Conservation (phyloP, 805 yeast genomes). For the Lipomyces yamanashiensis region DNA sequence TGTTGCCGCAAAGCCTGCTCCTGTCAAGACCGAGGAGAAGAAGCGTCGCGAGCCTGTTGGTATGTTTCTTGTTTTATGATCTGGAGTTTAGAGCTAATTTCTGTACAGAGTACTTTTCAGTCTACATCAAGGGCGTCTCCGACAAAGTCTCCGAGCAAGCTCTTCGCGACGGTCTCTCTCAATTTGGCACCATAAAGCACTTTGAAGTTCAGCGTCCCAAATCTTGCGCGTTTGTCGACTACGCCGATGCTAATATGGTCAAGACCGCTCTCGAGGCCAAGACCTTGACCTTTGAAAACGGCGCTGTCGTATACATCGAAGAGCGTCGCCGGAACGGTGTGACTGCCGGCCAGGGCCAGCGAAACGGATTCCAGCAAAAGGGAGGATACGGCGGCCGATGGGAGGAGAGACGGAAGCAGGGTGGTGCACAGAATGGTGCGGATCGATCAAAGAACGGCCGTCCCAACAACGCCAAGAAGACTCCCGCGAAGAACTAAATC, state of each 20-base stretch:
- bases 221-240: slow-evolving; percentile 48
- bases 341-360: slow-evolving; percentile 19
- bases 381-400: slow-evolving; percentile 4
- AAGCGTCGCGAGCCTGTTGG: slow-evolving; percentile 23
- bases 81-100: background rate
- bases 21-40: slow-evolving; percentile 26
- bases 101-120: slow-evolving; percentile 43
- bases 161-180: slow-evolving; percentile 42
- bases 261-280: slow-evolving; percentile 44
- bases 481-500: background rate
- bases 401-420: background rate
- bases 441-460: slow-evolving; percentile 3
- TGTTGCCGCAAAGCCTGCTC: slow-evolving; percentile 17
- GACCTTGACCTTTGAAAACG: slow-evolving; percentile 42
- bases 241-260: slow-evolving; percentile 42
- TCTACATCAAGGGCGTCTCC: slow-evolving; percentile 46
- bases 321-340: slow-evolving; percentile 43
- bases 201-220: slow-evolving; percentile 44
- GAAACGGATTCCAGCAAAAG: slow-evolving; percentile 10
- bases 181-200: slow-evolving; percentile 44
- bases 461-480: slow-evolving; percentile 1
- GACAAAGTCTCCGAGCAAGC: slow-evolving; percentile 39
- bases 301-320: slow-evolving; percentile 40
- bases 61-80: background rate
- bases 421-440: background rate